Evolutionary conservation across 2,329 filamentous ascomycete species (phyloP), one percentile per base, ranked within the genome.

Genomic region (Zelopaecilomyces penicillatus): DNA sequence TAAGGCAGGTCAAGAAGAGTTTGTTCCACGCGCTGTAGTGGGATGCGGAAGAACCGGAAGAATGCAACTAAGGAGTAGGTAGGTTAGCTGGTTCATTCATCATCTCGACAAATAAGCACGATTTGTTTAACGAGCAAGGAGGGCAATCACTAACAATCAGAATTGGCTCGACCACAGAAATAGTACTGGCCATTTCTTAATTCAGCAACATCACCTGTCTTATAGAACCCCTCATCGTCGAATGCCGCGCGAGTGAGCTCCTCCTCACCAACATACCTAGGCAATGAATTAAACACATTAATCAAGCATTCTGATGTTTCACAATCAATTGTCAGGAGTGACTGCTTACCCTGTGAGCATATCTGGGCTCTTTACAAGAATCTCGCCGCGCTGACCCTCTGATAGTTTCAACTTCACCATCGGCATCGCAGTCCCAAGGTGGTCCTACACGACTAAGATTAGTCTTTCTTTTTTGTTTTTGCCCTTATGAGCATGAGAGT

Each of bases 201-300:
- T 46, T 80, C 76, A 58, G 80, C 85, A 52, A 95, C 87, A 59
- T 95, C 90, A 41, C 90, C 90, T 0, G 88, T 95, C 59, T 83
- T 83, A 75, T 95, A 95, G 87, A 88, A 95, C 49, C 89, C 90
- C 50, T 95, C 86, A 28, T 80, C 73, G 6, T 88, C 86, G 42
- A 95, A 74, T 0, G 83, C 75, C 62, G 87, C 87, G 43, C 71
- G 67, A 1, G 88, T 95, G 70, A 94, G 87, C 49, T 82, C 85
- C 1, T 80, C 74, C 64, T 91, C 42, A 2, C 47, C 53, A 19
- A 56, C 41, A 27, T 56, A 55, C 31, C 54, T 55, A 37, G 19
- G 19, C 19, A 19, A 19, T 19, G 19, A 19, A 19, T 19, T 19
- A 19, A 19, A 19, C 19, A 19, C 19, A 19, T 19, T 19, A 19